Evolutionary conservation across 441 rosid species (phyloP).

Genomic region (Cnidoscolus chayamansa): DNA sequence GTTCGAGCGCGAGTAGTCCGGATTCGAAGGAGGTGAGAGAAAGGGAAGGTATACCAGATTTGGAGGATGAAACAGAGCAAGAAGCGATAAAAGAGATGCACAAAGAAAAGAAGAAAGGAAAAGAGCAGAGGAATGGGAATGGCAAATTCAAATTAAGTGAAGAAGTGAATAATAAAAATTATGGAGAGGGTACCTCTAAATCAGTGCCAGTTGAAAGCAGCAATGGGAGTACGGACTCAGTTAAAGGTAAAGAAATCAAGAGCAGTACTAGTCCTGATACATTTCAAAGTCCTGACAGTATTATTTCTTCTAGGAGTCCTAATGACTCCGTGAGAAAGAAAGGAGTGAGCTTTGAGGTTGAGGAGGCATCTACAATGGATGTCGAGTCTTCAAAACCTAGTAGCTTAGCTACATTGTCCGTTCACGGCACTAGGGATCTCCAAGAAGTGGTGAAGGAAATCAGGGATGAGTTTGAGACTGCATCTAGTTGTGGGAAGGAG

Average conservation of each 20-base stretch:
- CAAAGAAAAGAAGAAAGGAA: slow-evolving; percentile 35
- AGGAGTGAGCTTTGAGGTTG: slow-evolving; percentile 80
- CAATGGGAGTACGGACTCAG: slow-evolving; percentile 37
- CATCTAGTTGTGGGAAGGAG: slow-evolving; percentile 76
- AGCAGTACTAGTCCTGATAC: slow-evolving; percentile 37
- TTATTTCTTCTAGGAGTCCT: slow-evolving; percentile 42
- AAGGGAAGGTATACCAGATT: slow-evolving; percentile 91
- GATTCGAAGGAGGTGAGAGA: slow-evolving; percentile 92
- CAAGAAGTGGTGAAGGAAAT: slow-evolving; percentile 82
- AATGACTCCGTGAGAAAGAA: slow-evolving; percentile 51
- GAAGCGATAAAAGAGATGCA: slow-evolving; percentile 41
- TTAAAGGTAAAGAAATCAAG: slow-evolving; percentile 38
- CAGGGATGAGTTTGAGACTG: slow-evolving; percentile 78
- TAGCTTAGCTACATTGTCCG: slow-evolving; percentile 58
- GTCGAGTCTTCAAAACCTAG: slow-evolving; percentile 62
- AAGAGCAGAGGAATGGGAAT: slow-evolving; percentile 24
- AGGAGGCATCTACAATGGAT: slow-evolving; percentile 45
- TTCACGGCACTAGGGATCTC: slow-evolving; percentile 73
- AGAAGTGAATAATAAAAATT: slow-evolving; percentile 27
- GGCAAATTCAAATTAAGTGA: slow-evolving; percentile 19
- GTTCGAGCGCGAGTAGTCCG: slow-evolving; percentile 72
- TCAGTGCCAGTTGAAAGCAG: slow-evolving; percentile 18
- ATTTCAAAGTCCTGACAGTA: slow-evolving; percentile 38
- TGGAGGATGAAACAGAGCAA: slow-evolving; percentile 85
- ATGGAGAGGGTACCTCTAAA: slow-evolving; percentile 66